Base-by-base conservation (phyloP, 2,329 filamentous ascomycete genomes). In the Teratosphaeria epicoccoides region DNA sequence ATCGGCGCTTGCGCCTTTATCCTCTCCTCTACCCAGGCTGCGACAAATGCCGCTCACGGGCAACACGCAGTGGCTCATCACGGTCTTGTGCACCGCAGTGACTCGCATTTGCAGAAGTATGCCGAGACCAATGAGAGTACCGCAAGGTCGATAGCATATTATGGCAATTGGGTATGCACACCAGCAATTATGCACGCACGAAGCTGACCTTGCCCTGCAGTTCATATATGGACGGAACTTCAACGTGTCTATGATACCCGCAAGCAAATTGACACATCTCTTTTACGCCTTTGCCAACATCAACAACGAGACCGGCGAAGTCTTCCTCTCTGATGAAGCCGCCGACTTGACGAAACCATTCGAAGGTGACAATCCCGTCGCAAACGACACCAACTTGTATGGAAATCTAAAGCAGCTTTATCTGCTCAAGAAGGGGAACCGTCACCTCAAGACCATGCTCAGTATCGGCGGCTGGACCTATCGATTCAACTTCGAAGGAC, bases 231-330 rank as follows among this genome's bases (percentile, higher is more conserved):
- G 76, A 37, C 82, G 90, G 50, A 85, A 91, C 62, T 85, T 91
- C 66, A 79, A 83, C 14, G 89, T 90, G 0, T 85, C 94, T 64
- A 82, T 95, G 65, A 78, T 97, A 5, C 87, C 87, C 0, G 82
- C 78, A 3, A 80, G 89, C 51, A 85, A 88, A 51, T 79, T 96
- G 43, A 97, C 90, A 0, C 91, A 97, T 65, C 71, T 97, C 4
- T 80, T 96, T 14, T 96, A 96, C 62, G 78, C 90, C 12, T 97
- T 97, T 70, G 91, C 88, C 64, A 94, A 96, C 66, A 80, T 95
- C 53, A 79, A 81, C 4, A 76, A 83, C 2, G 86, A 91, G 3
- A 81, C 78, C 25, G 91, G 91, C 48, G 87, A 94, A 69, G 88
- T 94, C 9, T 79, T 77, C 63, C 73, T 87, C 6, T 83, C 80